Evolutionary conservation across 2,329 filamentous ascomycete genomes (phyloP).

Genomic region (Fonsecaea multimorphosa): DNA sequence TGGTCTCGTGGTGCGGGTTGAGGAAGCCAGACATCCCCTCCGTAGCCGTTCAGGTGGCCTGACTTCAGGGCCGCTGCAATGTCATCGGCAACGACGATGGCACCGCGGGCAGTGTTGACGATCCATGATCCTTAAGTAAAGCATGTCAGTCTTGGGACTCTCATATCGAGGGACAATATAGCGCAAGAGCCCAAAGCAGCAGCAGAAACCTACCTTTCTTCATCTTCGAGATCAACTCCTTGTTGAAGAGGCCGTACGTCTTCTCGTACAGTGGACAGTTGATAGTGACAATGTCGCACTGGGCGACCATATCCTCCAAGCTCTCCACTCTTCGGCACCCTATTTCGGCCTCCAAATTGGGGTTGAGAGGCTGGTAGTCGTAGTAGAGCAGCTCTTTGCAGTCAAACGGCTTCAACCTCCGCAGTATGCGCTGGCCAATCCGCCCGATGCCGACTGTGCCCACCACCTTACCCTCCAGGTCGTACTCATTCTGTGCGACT

Average conservation of each 20-base stretch:
- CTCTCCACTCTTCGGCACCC: conserved; percentile 85
- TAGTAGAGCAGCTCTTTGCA: conserved; percentile 99
- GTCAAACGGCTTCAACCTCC: conserved; percentile 94
- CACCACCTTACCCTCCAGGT: conserved; percentile 96
- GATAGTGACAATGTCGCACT: conserved; percentile 98
- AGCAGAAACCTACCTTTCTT: conserved; percentile 73
- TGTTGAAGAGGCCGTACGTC: conserved; percentile 96
- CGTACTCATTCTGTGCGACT: conserved; percentile 97
- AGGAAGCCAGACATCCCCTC: conserved; percentile 8
- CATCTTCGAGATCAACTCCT: conserved; percentile 98
- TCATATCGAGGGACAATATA: neutral
- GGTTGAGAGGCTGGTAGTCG: conserved; percentile 92
- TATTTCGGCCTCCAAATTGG: conserved; percentile 93
- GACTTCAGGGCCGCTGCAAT: conserved; percentile 90
- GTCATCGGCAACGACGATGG: conserved; percentile 99
- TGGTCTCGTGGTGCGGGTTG: conserved; percentile 7
- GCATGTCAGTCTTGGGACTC: neutral
- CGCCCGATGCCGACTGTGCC: conserved; percentile 96
- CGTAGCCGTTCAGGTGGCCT: conserved; percentile 59
- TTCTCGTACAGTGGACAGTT: conserved; percentile 99
- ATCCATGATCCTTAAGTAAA: conserved; percentile 82
- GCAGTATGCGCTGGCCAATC: conserved; percentile 96
- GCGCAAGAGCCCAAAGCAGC: neutral
- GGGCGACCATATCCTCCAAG: conserved; percentile 90
- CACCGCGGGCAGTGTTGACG: conserved; percentile 97